A percentile compares a stretch with the other conserved stretches of the same genome.
Evolutionary conservation across 176 grass and related monocot species (phyloP).

Genomic region (Chrysopogon serrulatus): DNA sequence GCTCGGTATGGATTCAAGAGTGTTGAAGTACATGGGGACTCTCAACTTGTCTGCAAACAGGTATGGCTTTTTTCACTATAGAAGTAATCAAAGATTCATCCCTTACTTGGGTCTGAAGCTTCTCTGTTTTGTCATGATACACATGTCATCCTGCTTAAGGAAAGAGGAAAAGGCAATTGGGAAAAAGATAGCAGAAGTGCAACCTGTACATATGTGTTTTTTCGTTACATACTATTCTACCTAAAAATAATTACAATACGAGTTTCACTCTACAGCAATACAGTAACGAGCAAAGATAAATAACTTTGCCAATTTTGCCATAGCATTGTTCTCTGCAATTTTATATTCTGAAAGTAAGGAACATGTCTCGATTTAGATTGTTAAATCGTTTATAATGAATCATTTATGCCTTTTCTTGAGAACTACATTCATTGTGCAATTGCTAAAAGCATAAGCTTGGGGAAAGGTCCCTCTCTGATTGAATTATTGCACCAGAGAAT

Average conservation of each 20-base stretch:
- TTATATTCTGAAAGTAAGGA: no score
- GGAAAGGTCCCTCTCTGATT: not conserved
- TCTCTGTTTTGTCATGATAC: no score
- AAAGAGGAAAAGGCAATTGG: not conserved
- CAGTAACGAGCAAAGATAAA: not conserved
- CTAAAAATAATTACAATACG: not conserved
- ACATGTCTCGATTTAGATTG: no score
- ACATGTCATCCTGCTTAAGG: not conserved
- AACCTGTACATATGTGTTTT: not conserved
- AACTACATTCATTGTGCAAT: no score
- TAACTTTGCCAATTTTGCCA: not conserved
- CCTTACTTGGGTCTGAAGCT: no score
- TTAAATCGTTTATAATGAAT: no score
- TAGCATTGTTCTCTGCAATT: not conserved
- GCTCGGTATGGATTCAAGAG: conserved; percentile 63
- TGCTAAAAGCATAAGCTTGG: no score
- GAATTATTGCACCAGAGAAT: not conserved
- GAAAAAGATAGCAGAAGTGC: not conserved
- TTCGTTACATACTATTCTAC: not conserved
- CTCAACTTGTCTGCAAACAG: conserved; percentile 62
- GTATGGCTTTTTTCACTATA: no score
- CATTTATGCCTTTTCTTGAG: no score
- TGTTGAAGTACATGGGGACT: conserved; percentile 62
- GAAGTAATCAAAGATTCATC: no score
- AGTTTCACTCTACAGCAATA: not conserved